Evolutionary conservation across 345 rosid species (phyloP).

Genomic region (Syzygium aromaticum): DNA sequence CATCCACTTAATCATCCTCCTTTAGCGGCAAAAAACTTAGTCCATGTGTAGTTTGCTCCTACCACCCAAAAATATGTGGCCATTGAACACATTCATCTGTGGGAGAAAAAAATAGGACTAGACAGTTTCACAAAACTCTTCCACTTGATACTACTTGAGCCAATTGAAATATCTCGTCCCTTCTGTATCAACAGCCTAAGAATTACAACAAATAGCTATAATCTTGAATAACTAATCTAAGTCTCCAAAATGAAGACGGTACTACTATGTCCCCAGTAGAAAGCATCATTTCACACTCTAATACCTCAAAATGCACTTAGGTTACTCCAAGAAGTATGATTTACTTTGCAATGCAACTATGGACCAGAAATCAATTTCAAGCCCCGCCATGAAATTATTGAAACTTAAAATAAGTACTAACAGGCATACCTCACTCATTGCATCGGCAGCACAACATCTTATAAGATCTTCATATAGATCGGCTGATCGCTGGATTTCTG

Average conservation of each 20-base stretch:
- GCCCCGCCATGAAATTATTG: not conserved
- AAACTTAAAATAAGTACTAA: not conserved
- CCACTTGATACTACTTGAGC: not conserved
- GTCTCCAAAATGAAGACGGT: not conserved
- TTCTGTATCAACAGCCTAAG: not conserved
- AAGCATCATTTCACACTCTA: not conserved
- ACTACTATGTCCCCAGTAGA: not conserved
- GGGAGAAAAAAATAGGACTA: not conserved
- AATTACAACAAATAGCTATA: not conserved
- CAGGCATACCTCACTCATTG: slow-evolving; percentile 88
- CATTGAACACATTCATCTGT: not conserved
- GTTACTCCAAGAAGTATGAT: not conserved
- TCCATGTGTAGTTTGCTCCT: not conserved
- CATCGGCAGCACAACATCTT: slow-evolving; percentile 91
- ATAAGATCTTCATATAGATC: slow-evolving; percentile 87
- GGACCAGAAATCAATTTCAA: not conserved
- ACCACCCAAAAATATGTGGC: not conserved
- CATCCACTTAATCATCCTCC: not conserved
- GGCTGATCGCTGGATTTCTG: slow-evolving; percentile 88
- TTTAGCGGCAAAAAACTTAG: not conserved
- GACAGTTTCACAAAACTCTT: not conserved
- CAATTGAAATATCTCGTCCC: not conserved
- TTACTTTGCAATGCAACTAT: not conserved
- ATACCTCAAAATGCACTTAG: not conserved
- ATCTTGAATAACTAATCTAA: not conserved